phyloP scores from a whole-genome alignment of 192 early-diverging fungal species.

The Piromyces finnis region DNA sequence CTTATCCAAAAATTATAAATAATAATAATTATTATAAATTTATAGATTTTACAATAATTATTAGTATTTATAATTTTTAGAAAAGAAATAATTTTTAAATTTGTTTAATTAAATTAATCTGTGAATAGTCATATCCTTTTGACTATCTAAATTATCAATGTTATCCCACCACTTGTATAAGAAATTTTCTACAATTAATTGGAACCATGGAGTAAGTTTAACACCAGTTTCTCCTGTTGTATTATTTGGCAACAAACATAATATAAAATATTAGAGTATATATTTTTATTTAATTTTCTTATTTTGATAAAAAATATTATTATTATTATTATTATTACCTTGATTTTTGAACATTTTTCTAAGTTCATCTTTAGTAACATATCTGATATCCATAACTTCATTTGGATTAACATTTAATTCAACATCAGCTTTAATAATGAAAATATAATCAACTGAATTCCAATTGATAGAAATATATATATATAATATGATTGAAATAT shows the following conservation, averaged over 20 bases:
- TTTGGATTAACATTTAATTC: slow-evolving; percentile 63
- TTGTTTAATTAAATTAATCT: not conserved
- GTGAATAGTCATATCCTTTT: slow-evolving; percentile 31
- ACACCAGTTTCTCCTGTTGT: slow-evolving; percentile 33
- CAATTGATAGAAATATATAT: too few species aligned
- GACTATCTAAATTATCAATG: slow-evolving; percentile 42
- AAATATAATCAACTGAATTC: slow-evolving; percentile 89
- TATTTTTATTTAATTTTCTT: too few species aligned
- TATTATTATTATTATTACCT: slow-evolving; percentile 6
- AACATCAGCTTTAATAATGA: slow-evolving; percentile 68
- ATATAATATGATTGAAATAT: not conserved
- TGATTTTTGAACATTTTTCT: slow-evolving; percentile 47
- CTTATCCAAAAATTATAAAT: too few species aligned
- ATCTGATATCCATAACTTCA: slow-evolving; percentile 69
- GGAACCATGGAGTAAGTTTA: slow-evolving; percentile 90
- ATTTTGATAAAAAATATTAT: too few species aligned
- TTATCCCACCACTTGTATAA: slow-evolving; percentile 93
- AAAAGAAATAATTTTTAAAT: too few species aligned
- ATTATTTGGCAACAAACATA: too few species aligned
- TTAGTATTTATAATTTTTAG: too few species aligned
- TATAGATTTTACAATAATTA: too few species aligned
- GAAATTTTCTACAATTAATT: slow-evolving; percentile 77
- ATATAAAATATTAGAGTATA: too few species aligned
- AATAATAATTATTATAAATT: too few species aligned
- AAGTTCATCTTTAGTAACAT: slow-evolving; percentile 71